phyloP scores from a whole-genome alignment of 2,329 filamentous ascomycete genomes.

The Fusarium tanahbumbuense region DNA sequence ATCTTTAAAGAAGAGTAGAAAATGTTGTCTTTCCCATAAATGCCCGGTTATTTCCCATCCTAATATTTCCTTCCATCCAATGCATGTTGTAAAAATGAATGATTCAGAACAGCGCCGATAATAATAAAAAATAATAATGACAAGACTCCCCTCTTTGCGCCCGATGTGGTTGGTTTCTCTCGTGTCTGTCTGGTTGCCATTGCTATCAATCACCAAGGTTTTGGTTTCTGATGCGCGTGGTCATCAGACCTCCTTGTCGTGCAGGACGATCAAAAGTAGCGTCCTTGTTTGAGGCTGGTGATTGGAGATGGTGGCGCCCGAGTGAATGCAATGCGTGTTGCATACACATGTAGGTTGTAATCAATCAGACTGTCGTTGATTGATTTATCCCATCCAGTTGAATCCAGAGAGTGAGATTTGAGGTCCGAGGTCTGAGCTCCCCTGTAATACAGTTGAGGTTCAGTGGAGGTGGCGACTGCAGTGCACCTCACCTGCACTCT shows the following conservation, averaged over 20 bases:
- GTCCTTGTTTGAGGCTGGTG: conserved; percentile 19
- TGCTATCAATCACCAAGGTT: conserved; percentile 13
- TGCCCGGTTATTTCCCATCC: conserved; percentile 25
- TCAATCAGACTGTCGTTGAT: background rate
- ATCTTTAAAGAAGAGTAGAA: conserved; percentile 13
- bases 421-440: conserved; percentile 11
- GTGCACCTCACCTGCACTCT: background rate
- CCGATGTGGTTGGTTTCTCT: conserved; percentile 25
- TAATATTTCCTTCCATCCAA: conserved; percentile 25
- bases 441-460: background rate
- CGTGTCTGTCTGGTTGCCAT: background rate
- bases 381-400: conserved; percentile 3
- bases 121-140: conserved; percentile 9
- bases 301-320: conserved; percentile 33
- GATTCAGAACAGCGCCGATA: conserved; percentile 26
- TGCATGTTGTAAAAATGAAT: conserved; percentile 29
- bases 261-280: conserved; percentile 17
- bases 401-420: background rate
- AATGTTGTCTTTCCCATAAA: conserved; percentile 24
- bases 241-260: conserved; percentile 29
- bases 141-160: conserved; percentile 19
- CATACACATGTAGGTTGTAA: too few relatives aligned
- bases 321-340: background rate
- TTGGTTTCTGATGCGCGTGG: conserved; percentile 5
- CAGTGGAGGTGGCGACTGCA: conserved; percentile 23